These are phyloP conservation scores for Penstemon eatonii DNA, from an alignment of 257 asterid species.

Conservation along the genomic window DNA sequence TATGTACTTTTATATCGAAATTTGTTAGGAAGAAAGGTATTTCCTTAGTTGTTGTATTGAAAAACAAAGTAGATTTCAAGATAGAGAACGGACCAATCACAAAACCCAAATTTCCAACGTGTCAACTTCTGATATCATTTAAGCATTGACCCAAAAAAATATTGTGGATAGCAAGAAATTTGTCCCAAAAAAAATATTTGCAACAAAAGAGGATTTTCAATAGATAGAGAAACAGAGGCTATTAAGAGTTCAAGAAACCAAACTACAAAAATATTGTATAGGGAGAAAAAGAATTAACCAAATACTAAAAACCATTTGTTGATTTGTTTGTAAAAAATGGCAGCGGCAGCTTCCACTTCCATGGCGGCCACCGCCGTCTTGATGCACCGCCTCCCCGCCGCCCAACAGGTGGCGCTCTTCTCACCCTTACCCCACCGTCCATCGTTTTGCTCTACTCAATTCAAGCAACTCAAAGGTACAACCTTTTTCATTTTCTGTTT, in stretches of 20 bases:
- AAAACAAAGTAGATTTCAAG: conserved; percentile 29
- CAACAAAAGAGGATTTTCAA: conserved; percentile 22
- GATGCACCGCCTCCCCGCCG: conserved; percentile 50
- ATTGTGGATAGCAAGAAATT: conserved; percentile 43
- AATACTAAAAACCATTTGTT: conserved; percentile 6
- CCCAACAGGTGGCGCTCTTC: conserved; percentile 40
- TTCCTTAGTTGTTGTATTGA: too few species aligned
- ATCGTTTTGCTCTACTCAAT: conserved; percentile 44
- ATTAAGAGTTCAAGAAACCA: background rate
- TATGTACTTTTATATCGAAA: too few species aligned
- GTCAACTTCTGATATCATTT: conserved; percentile 38
- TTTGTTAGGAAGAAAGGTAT: too few species aligned
- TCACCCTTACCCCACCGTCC: conserved; percentile 60
- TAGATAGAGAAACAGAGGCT: conserved; percentile 51
- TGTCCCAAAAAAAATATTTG: conserved; percentile 17
- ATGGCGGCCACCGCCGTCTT: conserved; percentile 89
- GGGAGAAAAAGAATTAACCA: too few species aligned
- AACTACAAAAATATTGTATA: too few species aligned
- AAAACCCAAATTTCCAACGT: conserved; percentile 48
- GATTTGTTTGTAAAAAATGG: conserved; percentile 45
- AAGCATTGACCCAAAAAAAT: conserved; percentile 29
- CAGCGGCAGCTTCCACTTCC: conserved; percentile 83
- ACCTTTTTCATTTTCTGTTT: conserved; percentile 1
- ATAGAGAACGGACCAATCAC: conserved; percentile 72
- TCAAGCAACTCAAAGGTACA: conserved; percentile 57